Conservation (phyloP, 768 basidiomycete genomes). For the Collybiopsis confluens region DNA sequence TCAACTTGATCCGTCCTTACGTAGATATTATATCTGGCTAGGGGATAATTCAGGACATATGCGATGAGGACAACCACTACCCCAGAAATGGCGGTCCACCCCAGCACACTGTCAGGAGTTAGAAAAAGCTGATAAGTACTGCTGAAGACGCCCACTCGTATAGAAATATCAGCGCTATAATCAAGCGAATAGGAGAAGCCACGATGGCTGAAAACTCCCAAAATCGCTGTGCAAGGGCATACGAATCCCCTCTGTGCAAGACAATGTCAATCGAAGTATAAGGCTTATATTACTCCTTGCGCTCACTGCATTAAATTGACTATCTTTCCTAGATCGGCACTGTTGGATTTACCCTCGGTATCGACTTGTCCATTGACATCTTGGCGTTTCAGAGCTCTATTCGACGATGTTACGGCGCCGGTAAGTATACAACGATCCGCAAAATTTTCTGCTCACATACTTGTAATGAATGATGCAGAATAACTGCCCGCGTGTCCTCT, state of each 20-base stretch:
- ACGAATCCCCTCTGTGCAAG: constrained; percentile 56
- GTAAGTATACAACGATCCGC: neutral
- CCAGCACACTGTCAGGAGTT: constrained; percentile 49
- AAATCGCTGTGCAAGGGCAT: constrained; percentile 66
- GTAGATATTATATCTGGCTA: constrained; percentile 61
- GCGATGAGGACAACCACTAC: constrained; percentile 61
- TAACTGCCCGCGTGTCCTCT: constrained; percentile 66
- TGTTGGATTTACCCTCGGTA: constrained; percentile 31
- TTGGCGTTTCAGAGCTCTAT: constrained; percentile 43
- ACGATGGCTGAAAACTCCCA: constrained; percentile 71
- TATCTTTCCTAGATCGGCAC: constrained; percentile 65
- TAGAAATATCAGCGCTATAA: constrained; percentile 65
- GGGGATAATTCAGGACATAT: constrained; percentile 60
- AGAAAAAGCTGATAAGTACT: neutral
- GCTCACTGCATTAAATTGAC: constrained; percentile 73
- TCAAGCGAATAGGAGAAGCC: constrained; percentile 56
- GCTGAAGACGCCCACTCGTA: constrained; percentile 48
- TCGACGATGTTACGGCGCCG: too few relatives aligned
- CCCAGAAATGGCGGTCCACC: constrained; percentile 74
- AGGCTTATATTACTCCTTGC: constrained; percentile 1
- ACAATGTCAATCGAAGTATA: neutral
- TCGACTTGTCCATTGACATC: constrained; percentile 49
- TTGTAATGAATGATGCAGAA: constrained; percentile 72
- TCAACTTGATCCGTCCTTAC: constrained; percentile 30
- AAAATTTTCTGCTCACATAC: constrained; percentile 12